A percentile compares a stretch with the other conserved stretches of the same genome.
Evolutionary conservation across 2,329 filamentous ascomycete genomes (phyloP).

Genomic region (Aureobasidium namibiae): DNA sequence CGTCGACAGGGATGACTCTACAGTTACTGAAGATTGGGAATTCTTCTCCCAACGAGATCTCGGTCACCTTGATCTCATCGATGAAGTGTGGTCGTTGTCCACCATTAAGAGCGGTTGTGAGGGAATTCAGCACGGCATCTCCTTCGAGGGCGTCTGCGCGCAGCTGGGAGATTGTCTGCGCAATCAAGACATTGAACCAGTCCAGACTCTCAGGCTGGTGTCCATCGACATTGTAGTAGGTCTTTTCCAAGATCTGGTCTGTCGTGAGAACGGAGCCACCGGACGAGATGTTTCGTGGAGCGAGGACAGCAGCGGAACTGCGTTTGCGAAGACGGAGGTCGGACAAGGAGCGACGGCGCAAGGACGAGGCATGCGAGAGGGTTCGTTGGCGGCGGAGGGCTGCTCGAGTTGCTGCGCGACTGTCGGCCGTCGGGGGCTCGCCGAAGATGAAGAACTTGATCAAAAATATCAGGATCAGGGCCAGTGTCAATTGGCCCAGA

Average conservation of each 20-base stretch:
- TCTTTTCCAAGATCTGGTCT: conserved; percentile 90
- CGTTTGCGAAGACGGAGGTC: conserved; percentile 41
- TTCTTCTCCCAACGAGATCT: conserved; percentile 89
- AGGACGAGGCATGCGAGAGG: conserved; percentile 51
- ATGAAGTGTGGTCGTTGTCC: conserved; percentile 77
- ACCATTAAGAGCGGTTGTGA: conserved; percentile 84
- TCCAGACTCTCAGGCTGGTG: conserved; percentile 95
- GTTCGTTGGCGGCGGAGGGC: conserved; percentile 66
- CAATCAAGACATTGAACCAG: conserved; percentile 97
- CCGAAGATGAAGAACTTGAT: conserved; percentile 99
- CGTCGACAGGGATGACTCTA: conserved; percentile 82
- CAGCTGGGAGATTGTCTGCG: conserved; percentile 93
- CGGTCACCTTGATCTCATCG: conserved; percentile 87
- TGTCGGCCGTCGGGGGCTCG: conserved; percentile 76
- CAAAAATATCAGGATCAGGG: conserved; percentile 84
- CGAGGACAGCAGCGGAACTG: conserved; percentile 56
- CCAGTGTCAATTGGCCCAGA: conserved; percentile 85
- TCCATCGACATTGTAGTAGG: conserved; percentile 91
- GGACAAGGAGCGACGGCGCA: conserved; percentile 30
- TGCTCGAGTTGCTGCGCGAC: conserved; percentile 66
- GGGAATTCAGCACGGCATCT: conserved; percentile 75
- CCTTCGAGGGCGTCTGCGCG: conserved; percentile 86
- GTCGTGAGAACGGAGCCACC: conserved; percentile 56
- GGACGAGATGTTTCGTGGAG: conserved; percentile 26
- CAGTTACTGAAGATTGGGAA: conserved; percentile 99